Percentiles rank a stretch among this genome's conserved stretches.
Conservation (phyloP, 2,329 filamentous ascomycete genomes). For the Sporothrix variecibatus region DNA sequence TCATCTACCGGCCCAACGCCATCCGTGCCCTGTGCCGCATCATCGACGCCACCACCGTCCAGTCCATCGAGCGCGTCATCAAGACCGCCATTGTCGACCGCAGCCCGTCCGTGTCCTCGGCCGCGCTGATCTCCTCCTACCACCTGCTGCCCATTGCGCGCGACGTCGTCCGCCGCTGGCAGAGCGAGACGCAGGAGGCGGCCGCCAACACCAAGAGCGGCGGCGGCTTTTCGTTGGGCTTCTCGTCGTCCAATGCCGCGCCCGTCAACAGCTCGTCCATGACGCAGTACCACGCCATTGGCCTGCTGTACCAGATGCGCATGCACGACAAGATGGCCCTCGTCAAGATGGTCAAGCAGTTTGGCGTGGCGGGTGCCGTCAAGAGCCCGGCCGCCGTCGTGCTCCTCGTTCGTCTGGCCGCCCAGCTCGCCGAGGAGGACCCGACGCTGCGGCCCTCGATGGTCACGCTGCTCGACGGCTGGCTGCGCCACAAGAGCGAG, state of each 20-base stretch:
- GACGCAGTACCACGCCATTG: conserved; percentile 98
- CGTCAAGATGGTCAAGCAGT: conserved; percentile 99
- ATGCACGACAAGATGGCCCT: conserved; percentile 96
- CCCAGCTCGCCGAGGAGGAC: conserved; percentile 93
- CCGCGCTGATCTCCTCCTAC: conserved; percentile 93
- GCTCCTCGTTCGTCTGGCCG: conserved; percentile 87
- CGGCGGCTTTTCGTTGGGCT: conserved; percentile 86
- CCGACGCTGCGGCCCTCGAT: conserved; percentile 86
- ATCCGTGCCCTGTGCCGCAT: conserved; percentile 95
- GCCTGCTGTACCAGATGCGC: conserved; percentile 95
- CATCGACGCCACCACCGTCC: conserved; percentile 93
- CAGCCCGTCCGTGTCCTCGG: conserved; percentile 94
- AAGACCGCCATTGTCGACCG: conserved; percentile 99
- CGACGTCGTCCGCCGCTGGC: conserved; percentile 95
- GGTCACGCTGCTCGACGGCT: conserved; percentile 94
- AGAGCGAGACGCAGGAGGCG: conserved; percentile 97
- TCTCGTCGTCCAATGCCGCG: conserved; percentile 67
- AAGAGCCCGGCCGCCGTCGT: conserved; percentile 94
- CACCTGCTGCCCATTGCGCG: conserved; percentile 94
- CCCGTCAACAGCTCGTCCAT: conserved; percentile 94
- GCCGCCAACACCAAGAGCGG: conserved; percentile 87
- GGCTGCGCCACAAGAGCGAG: conserved; percentile 97
- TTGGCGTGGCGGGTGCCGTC: conserved; percentile 83
- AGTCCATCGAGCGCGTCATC: conserved; percentile 96
- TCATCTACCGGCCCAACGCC: conserved; percentile 91